Evolutionary conservation across 768 basidiomycete species (phyloP), one percentile per base, ranked within the genome.

Genomic region (Rhodocollybia butyracea): DNA sequence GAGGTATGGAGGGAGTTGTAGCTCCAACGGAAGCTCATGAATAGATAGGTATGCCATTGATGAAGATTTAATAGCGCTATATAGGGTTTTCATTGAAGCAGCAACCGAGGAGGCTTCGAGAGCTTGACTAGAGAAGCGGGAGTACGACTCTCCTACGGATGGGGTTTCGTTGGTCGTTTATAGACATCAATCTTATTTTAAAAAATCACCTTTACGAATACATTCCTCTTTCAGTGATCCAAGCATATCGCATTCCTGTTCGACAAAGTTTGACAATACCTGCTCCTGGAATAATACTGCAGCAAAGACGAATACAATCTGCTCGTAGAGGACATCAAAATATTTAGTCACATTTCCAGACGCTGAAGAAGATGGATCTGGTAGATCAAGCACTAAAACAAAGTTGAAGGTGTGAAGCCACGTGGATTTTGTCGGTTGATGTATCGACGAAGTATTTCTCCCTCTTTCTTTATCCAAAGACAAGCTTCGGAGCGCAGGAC

Each of bases 221-320:
- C 78, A 87, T 4, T 79, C 78, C 43, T 96, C 94, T 60, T 88
- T 86, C 46, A 94, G 69, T 12, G 81, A 67, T 19, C 83, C 80
- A 17, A 98, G 76, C 12, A 72, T 68, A 54, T 90, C 89, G 30
- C 89, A 90, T 66, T 98, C 88, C 41, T 71, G 69, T 58, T 94
- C 91, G 1, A 99, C 89, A 69, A 89, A 98, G 64, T 89, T 88
- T 30, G 85, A 84, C 50, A 88, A 69, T 3, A 92, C 87, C 70
- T 99, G 96, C 65, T 97, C 88, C 65, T 93, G 90, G 61, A 88
- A 95, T 41, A 98, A 76, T 8, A 95, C 93, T 5, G 96, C 97
- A 2, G 95, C 93, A 59, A 93, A 76, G 2, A 90, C 88, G 72
- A 95, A 95, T 0, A 86, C 88, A 54, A 96, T 80, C 64, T 94